phyloP scores from a whole-genome alignment of 2,329 filamentous ascomycete species.

The Parascedosporium putredinis region DNA sequence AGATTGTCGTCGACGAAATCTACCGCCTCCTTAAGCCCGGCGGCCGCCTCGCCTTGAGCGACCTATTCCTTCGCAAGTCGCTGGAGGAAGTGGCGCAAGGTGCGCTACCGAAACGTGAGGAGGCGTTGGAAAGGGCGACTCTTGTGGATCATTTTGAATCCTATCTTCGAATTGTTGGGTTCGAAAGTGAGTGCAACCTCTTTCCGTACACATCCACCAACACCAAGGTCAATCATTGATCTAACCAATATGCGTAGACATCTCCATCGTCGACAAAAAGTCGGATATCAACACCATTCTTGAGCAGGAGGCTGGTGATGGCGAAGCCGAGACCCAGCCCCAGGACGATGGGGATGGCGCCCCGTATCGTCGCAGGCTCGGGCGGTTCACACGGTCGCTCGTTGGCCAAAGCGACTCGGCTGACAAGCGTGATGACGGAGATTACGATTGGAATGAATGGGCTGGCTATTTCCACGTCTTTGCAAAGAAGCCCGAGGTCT shows the following conservation, averaged over 20 bases:
- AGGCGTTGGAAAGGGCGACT: neutral
- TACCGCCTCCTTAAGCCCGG: slow-evolving; percentile 2
- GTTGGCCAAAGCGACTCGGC: slow-evolving; percentile 1
- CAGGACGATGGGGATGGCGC: slow-evolving; percentile 2
- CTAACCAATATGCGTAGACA: neutral
- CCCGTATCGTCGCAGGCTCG: slow-evolving; percentile 2
- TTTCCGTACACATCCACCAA: neutral
- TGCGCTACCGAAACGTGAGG: neutral
- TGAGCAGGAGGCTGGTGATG: neutral
- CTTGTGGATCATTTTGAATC: neutral
- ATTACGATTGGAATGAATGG: slow-evolving; percentile 6
- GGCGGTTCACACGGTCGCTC: slow-evolving; percentile 5
- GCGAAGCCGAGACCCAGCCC: neutral
- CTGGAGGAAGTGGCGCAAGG: neutral
- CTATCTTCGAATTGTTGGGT: neutral
- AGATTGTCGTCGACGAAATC: neutral
- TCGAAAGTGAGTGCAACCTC: slow-evolving; percentile 4
- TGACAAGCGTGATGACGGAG: neutral
- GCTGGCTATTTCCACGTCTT: slow-evolving; percentile 3
- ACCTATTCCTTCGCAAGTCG: slow-evolving; percentile 2
- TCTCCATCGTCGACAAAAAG: slow-evolving; percentile 2
- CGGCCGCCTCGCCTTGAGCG: neutral
- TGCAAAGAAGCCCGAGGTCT: neutral
- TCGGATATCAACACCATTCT: neutral
- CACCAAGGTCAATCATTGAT: too few species aligned